A percentile compares a stretch with the other conserved stretches of the same genome.
Evolutionary conservation across 345 rosid species (phyloP).

Genomic region (Eucalyptus curtisii): DNA sequence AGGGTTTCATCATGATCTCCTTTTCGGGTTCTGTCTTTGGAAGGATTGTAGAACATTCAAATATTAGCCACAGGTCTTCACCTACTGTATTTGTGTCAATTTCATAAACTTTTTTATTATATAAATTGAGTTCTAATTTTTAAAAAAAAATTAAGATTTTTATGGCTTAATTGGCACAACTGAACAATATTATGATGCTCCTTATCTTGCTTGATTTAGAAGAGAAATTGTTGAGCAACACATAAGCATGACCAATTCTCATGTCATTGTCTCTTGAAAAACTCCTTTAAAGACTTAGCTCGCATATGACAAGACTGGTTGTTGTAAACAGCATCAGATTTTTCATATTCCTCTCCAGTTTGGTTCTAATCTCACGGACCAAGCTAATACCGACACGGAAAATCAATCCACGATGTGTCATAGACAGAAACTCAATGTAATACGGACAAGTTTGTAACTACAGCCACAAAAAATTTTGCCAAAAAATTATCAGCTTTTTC

Average conservation of each 20-base stretch:
- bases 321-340: not conserved
- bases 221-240: not conserved
- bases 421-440: not conserved
- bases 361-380: not conserved
- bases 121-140: no score
- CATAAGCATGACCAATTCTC: not conserved
- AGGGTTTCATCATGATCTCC: not conserved
- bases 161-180: no score
- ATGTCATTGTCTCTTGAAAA: not conserved
- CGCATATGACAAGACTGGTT: not conserved
- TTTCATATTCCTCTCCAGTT: not conserved
- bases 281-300: not conserved
- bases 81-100: no score
- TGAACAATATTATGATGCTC: accelerated
- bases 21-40: not conserved
- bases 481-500: not conserved
- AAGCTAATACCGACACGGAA: not conserved
- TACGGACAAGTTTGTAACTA: not conserved
- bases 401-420: not conserved
- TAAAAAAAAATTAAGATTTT: no score
- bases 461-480: not conserved
- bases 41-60: not conserved
- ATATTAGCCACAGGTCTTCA: not conserved
- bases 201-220: not conserved
- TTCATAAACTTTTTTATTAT: no score